These are phyloP conservation scores for Shiraia bambusicola DNA, from an alignment of 2,329 filamentous ascomycete genomes.

Conservation along the genomic window DNA sequence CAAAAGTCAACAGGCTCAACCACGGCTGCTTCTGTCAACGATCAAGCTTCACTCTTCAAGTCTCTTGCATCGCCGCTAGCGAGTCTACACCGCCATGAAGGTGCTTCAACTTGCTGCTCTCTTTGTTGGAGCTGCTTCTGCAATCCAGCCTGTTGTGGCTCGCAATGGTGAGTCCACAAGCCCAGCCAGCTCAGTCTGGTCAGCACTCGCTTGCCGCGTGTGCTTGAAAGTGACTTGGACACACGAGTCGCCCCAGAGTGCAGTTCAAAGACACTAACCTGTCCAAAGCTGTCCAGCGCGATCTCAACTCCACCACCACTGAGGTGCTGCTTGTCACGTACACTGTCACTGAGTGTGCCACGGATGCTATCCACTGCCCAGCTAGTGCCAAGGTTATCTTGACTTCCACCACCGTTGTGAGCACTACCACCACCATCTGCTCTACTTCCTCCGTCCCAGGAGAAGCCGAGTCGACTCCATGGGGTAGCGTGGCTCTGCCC, in stretches of 20 bases:
- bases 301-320: constrained; percentile 31
- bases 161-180: constrained; percentile 21
- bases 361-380: constrained; percentile 41
- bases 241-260: background rate
- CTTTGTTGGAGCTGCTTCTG: constrained; percentile 25
- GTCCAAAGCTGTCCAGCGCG: constrained; percentile 12
- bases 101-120: constrained; percentile 23
- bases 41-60: constrained; percentile 22
- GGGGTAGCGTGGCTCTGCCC: background rate
- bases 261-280: constrained; percentile 7
- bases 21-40: constrained; percentile 12
- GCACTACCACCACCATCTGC: constrained; percentile 48
- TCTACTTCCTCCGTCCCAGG: constrained; percentile 17
- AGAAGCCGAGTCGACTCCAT: background rate
- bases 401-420: constrained; percentile 42
- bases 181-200: background rate
- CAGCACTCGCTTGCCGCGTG: background rate
- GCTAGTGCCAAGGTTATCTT: constrained; percentile 36
- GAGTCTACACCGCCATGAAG: constrained; percentile 29
- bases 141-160: constrained; percentile 21
- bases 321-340: constrained; percentile 45
- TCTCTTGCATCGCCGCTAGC: constrained; percentile 14
- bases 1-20: constrained; percentile 10
- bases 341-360: constrained; percentile 45
- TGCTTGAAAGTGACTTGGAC: background rate